A percentile compares a stretch with the other conserved stretches of the same genome.
phyloP scores from a whole-genome alignment of 2,329 filamentous ascomycete species.

The Truncatella angustata region DNA sequence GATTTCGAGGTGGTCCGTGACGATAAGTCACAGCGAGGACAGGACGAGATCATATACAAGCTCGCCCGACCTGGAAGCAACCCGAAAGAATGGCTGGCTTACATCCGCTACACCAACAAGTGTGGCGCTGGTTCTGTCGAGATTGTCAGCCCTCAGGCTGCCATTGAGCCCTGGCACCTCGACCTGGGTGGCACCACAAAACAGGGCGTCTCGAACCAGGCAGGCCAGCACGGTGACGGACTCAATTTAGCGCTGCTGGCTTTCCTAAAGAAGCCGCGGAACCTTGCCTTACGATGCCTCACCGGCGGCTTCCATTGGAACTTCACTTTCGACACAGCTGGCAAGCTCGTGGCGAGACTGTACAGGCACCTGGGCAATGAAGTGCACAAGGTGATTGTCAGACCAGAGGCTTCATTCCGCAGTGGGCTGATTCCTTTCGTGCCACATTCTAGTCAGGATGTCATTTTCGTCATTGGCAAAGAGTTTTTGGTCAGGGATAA shows the following conservation, averaged over 20 bases:
- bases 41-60: constrained; percentile 27
- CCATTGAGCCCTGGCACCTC: constrained; percentile 28
- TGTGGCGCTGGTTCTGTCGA: constrained; percentile 25
- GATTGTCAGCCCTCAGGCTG: constrained; percentile 26
- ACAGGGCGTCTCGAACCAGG: constrained; percentile 15
- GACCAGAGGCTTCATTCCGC: neutral
- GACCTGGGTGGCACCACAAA: constrained; percentile 28
- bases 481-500: neutral
- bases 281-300: constrained; percentile 24
- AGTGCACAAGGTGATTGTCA: neutral
- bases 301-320: constrained; percentile 26
- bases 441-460: constrained; percentile 11
- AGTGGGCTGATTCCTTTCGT: constrained; percentile 15
- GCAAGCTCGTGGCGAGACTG: constrained; percentile 17
- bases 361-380: constrained; percentile 10
- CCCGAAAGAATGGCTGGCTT: constrained; percentile 23
- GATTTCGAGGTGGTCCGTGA: constrained; percentile 21
- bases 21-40: constrained; percentile 9
- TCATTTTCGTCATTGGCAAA: constrained; percentile 22
- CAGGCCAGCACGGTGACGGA: constrained; percentile 29
- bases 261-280: constrained; percentile 24
- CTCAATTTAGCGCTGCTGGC: constrained; percentile 29
- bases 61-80: neutral
- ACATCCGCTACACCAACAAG: constrained; percentile 24
- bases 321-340: constrained; percentile 27